Evolutionary conservation across 139 green algal species (phyloP).

Genomic region (Spirogloea muscicola): DNA sequence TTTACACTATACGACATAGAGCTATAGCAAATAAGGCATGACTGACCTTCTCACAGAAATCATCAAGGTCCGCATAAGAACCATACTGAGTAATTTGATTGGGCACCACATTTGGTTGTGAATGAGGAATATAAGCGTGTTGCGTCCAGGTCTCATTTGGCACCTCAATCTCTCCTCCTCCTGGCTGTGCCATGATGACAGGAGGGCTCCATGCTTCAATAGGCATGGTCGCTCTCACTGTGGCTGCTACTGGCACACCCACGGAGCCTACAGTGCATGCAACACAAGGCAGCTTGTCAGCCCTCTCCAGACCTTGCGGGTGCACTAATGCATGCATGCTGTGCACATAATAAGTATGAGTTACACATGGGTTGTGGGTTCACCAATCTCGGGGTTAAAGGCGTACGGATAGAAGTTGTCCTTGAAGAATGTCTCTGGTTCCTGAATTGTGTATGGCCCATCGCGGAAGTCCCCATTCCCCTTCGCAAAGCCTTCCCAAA

Average conservation of each 20-base stretch:
- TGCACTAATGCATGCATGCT: too few species aligned
- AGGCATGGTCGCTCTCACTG: slow-evolving; percentile 33
- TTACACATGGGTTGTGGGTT: too few species aligned
- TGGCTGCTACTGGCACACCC: slow-evolving; percentile 38
- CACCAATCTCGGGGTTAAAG: slow-evolving; percentile 52
- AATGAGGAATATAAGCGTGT: slow-evolving; percentile 49
- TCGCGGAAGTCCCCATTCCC: slow-evolving; percentile 37
- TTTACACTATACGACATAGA: too few species aligned
- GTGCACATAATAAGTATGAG: too few species aligned
- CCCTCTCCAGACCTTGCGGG: too few species aligned
- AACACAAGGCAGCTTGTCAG: too few species aligned
- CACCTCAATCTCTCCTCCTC: slow-evolving; percentile 15
- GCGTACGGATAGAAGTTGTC: slow-evolving; percentile 43
- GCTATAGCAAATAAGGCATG: background rate
- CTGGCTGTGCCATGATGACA: background rate
- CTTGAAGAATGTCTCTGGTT: slow-evolving; percentile 40
- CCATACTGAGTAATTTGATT: slow-evolving; percentile 40
- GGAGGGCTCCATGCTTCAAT: slow-evolving; percentile 10
- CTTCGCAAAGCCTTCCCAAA: slow-evolving; percentile 48
- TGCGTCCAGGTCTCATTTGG: slow-evolving; percentile 31
- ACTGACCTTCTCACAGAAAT: slow-evolving; percentile 41
- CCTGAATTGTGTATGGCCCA: slow-evolving; percentile 46
- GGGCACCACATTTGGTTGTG: background rate
- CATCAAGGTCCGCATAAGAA: slow-evolving; percentile 15
- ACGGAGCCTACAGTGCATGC: too few species aligned